phyloP scores from a whole-genome alignment of 2,329 filamentous ascomycete species.

The Madurella fahalii region DNA sequence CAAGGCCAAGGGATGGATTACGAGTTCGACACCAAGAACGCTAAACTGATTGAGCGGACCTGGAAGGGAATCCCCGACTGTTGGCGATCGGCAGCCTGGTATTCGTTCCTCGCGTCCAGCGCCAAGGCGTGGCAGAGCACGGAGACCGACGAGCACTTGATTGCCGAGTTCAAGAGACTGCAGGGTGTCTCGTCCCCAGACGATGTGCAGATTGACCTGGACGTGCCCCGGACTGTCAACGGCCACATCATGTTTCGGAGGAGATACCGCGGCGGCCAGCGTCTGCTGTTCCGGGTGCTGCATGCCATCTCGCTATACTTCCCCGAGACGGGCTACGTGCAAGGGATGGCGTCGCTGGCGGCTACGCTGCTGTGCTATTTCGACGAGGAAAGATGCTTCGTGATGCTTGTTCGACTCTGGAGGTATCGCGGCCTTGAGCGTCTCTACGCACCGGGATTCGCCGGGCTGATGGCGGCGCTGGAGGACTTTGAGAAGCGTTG shows the following conservation, averaged over 20 bases:
- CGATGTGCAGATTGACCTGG: constrained; percentile 94
- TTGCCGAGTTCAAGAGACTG: constrained; percentile 66
- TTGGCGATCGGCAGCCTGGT: constrained; percentile 92
- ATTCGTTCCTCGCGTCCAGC: constrained; percentile 79
- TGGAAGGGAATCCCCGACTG: constrained; percentile 98
- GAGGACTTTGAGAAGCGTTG: constrained; percentile 81
- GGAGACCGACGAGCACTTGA: constrained; percentile 66
- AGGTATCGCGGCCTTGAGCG: constrained; percentile 78
- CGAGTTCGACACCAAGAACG: constrained; percentile 76
- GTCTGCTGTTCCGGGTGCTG: constrained; percentile 85
- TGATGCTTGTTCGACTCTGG: constrained; percentile 97
- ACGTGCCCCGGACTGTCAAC: constrained; percentile 91
- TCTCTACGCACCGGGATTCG: constrained; percentile 80
- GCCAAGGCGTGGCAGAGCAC: constrained; percentile 62
- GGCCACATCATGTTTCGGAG: constrained; percentile 96
- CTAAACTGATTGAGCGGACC: constrained; percentile 84
- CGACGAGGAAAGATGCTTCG: constrained; percentile 88
- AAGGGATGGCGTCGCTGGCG: constrained; percentile 92
- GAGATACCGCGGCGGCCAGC: constrained; percentile 86
- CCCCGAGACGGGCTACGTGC: constrained; percentile 88
- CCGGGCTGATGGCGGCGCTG: constrained; percentile 79
- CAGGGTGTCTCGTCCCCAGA: constrained; percentile 75
- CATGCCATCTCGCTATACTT: constrained; percentile 91
- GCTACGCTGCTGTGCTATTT: constrained; percentile 95
- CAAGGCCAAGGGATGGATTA: constrained; percentile 55